Evolutionary conservation across 805 yeast genomes (phyloP), one percentile per base, ranked within the genome.

Genomic region (Candida nonsorbophila): DNA sequence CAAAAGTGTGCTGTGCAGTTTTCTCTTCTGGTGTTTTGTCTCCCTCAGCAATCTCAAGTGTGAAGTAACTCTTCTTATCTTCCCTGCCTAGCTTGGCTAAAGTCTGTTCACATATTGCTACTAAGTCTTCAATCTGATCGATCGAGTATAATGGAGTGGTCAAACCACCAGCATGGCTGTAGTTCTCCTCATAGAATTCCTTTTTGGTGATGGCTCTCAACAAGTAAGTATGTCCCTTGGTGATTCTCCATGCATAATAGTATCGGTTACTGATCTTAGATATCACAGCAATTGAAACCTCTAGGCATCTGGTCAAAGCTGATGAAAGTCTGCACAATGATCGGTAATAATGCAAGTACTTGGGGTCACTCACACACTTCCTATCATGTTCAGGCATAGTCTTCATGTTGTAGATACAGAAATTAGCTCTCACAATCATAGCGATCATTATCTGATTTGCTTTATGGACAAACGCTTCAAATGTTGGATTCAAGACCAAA

Each of bases 191-290:
- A 33, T 58, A 59, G 30, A 58, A 62, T 12, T 49, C 50, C 16
- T 47, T 36, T 3, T 47, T 43, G 3, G 58, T 54, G 20, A 58
- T 49, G 1, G 49, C 45, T 24, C 50, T 47, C 29, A 62, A 42
- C 22, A 58, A 40, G 27, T 41, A 49, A 0, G 57, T 50, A 27
- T 58, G 64, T 8, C 59, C 54, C 30, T 57, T 59, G 8, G 62
- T 51, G 7, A 60, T 51, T 41, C 61, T 49, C 67, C 67, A 60
- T 2, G 67, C 65, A 33, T 59, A 51, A 35, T 56, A 60, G 41
- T 60, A 60, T 21, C 66, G 34, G 33, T 52, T 49, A 27, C 62
- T 55, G 26, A 62, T 47, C 25, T 58, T 59, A 6, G 60, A 55
- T 12, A 62, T 53, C 4, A 56, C 61, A 4, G 58, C 58, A 24